These are phyloP conservation scores for Monilinia laxa DNA, from an alignment of 2,329 filamentous ascomycete genomes.

Conservation along the genomic window DNA sequence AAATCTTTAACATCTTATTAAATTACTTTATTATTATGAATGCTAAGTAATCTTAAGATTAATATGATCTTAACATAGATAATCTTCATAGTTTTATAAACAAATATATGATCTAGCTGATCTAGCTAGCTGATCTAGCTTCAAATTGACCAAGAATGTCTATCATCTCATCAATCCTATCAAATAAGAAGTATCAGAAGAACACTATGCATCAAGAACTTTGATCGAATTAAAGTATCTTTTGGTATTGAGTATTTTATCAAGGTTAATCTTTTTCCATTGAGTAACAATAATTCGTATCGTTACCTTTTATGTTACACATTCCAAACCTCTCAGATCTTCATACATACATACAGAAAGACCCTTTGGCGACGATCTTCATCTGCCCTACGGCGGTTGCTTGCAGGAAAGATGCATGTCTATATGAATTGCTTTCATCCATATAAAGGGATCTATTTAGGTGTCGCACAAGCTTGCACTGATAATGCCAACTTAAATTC, in stretches of 20 bases:
- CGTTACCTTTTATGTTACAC: conserved; percentile 5
- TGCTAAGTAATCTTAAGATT: too few species aligned
- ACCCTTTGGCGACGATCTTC: conserved; percentile 30
- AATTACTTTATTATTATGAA: too few species aligned
- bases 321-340: conserved; percentile 3
- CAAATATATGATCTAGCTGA: too few species aligned
- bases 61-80: too few species aligned
- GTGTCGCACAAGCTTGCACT: not conserved
- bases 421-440: conserved; percentile 8
- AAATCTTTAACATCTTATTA: too few species aligned
- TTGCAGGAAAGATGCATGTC: conserved; percentile 22
- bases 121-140: not conserved
- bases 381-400: conserved; percentile 26
- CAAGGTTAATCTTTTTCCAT: not conserved
- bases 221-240: not conserved
- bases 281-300: not conserved
- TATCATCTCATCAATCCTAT: conserved; percentile 3
- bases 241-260: too few species aligned
- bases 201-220: not conserved
- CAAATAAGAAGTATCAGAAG: not conserved
- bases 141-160: not conserved
- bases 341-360: conserved; percentile 27
- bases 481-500: not conserved
- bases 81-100: too few species aligned
- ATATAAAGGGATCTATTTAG: not conserved